These are phyloP conservation scores for Cyberlindnera suaveolens DNA, from an alignment of 805 yeast genomes.

Conservation along the genomic window DNA sequence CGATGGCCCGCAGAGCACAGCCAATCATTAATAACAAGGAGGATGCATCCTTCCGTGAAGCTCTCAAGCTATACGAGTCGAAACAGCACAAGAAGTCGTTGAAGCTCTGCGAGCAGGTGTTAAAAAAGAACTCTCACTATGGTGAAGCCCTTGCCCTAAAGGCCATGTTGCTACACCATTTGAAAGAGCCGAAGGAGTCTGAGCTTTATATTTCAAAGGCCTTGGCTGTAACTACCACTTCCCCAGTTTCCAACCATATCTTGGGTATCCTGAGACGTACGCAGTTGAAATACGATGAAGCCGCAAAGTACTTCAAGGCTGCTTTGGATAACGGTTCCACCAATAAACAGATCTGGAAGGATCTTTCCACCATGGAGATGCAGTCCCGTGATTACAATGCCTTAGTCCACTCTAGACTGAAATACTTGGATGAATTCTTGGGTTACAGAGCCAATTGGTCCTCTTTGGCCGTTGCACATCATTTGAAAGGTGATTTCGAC, in stretches of 20 bases:
- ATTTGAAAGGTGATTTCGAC: slow-evolving; percentile 58
- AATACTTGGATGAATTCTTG: slow-evolving; percentile 63
- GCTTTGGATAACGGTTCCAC: slow-evolving; percentile 74
- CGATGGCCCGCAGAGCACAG: slow-evolving; percentile 22
- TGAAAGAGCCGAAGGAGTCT: slow-evolving; percentile 60
- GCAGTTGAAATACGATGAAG: slow-evolving; percentile 62
- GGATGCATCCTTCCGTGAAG: slow-evolving; percentile 70
- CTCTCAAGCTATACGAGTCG: slow-evolving; percentile 73
- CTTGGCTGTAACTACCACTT: slow-evolving; percentile 45
- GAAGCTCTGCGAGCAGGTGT: slow-evolving; percentile 63
- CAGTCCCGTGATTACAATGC: slow-evolving; percentile 72
- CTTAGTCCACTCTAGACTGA: slow-evolving; percentile 56
- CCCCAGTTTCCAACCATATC: slow-evolving; percentile 77
- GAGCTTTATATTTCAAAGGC: slow-evolving; percentile 57
- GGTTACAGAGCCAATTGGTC: slow-evolving; percentile 92
- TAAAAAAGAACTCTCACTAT: slow-evolving; percentile 71
- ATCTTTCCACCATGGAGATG: slow-evolving; percentile 70
- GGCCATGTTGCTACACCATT: slow-evolving; percentile 59
- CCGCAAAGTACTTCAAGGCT: slow-evolving; percentile 69
- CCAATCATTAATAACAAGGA: slow-evolving; percentile 45
- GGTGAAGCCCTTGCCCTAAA: slow-evolving; percentile 82
- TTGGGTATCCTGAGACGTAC: slow-evolving; percentile 78
- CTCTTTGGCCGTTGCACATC: slow-evolving; percentile 78
- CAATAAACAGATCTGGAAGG: slow-evolving; percentile 76
- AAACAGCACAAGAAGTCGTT: slow-evolving; percentile 85